Base-by-base conservation (phyloP, 805 yeast genomes). In the Zygotorulaspora danielsina region DNA sequence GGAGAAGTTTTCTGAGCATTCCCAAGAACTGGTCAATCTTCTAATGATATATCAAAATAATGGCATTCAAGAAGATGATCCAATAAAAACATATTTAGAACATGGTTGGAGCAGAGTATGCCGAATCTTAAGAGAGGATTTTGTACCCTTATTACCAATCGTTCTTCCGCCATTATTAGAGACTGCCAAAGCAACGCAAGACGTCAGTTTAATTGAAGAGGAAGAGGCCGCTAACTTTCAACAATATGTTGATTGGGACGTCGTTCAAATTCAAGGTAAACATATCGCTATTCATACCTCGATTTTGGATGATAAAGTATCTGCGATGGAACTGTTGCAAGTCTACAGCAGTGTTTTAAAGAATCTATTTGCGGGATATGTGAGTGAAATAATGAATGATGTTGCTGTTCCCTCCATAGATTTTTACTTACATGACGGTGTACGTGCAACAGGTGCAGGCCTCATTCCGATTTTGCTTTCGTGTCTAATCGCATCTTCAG, bases 51-150 rank as follows among this genome's bases (percentile, higher is more conserved):
- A 89, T 46, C 97, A 93, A 66, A 70, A 72, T 39, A 63, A 71
- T 19, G 66, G 70, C 3, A 57, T 68, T 20, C 76, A 73, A 41
- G 79, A 68, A 36, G 97, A 89, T 57, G 97, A 89, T 57, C 95
- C 96, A 11, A 82, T 93, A 12, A 84, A 77, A 51, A 75, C 85
- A 33, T 89, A 86, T 53, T 71, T 93, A 48, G 95, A 87, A 51
- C 95, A 86, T 59, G 96, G 95, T 32, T 93, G 98, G 98, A 87
- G 93, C 39, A 78, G 97, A 55, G 74, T 93, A 32, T 93, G 98
- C 59, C 75, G 83, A 50, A 77, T 90, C 36, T 70, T 90, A 27
- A 95, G 96, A 17, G 73, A 72, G 44, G 95, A 87, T 32, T 93
- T 93, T 59, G 64, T 86, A 44, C 96, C 96, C 10, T 82, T 77